A percentile compares a stretch with the other conserved stretches of the same genome.
Evolutionary conservation across 768 basidiomycete species (phyloP).

Genomic region (Dioszegia hungarica): DNA sequence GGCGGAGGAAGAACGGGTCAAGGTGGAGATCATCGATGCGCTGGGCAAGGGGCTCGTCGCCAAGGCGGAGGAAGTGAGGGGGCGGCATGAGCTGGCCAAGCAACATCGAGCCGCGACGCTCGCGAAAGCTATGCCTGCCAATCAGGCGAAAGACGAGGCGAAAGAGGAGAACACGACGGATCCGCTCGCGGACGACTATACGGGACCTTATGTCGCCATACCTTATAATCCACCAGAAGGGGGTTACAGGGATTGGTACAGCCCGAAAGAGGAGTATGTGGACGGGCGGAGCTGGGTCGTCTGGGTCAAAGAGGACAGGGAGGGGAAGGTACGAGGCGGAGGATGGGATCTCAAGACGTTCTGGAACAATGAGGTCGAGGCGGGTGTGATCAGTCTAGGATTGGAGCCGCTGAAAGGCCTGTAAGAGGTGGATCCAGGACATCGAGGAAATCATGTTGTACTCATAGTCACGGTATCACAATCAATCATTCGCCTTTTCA

Average conservation of each 20-base stretch:
- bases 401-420: slow-evolving; percentile 23
- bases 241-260: slow-evolving; percentile 15
- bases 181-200: slow-evolving; percentile 31
- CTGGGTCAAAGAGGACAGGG: slow-evolving; percentile 32
- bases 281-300: slow-evolving; percentile 30
- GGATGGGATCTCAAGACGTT: slow-evolving; percentile 37
- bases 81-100: slow-evolving; percentile 16
- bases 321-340: slow-evolving; percentile 36
- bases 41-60: slow-evolving; percentile 15
- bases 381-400: slow-evolving; percentile 36
- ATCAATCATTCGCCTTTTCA: too few relatives aligned
- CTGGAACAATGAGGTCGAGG: slow-evolving; percentile 41
- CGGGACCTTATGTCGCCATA: slow-evolving; percentile 42
- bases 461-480: too few relatives aligned
- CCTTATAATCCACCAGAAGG: slow-evolving; percentile 33
- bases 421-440: background rate
- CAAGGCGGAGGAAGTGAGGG: slow-evolving; percentile 17
- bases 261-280: slow-evolving; percentile 25
- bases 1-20: slow-evolving; percentile 26
- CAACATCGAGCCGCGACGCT: slow-evolving; percentile 19
- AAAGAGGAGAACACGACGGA: slow-evolving; percentile 11
- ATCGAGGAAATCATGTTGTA: background rate
- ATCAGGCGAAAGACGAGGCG: background rate
- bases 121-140: slow-evolving; percentile 19
- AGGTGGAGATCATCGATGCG: slow-evolving; percentile 27